phyloP scores from a whole-genome alignment of 176 grass and related monocot species.

The Hordeum marinum region DNA sequence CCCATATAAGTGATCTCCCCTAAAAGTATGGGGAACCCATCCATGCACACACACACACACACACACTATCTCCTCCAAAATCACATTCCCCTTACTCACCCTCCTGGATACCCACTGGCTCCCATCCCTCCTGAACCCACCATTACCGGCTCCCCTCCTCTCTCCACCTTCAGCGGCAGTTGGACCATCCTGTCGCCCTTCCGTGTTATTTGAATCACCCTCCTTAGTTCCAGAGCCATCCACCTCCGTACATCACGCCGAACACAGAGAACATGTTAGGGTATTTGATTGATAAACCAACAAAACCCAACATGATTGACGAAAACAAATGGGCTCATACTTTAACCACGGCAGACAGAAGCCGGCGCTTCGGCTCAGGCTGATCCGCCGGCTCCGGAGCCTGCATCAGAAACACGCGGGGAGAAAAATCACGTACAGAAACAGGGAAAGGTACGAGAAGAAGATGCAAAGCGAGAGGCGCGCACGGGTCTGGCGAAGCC shows the following conservation, averaged over 20 bases:
- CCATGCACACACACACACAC: neutral
- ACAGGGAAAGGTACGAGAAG: neutral
- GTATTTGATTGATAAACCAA: neutral
- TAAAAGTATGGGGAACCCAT: neutral
- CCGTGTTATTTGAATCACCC: constrained; percentile 11
- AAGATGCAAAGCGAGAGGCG: neutral
- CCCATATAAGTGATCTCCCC: neutral
- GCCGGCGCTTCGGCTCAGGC: constrained; percentile 58
- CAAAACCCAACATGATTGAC: neutral
- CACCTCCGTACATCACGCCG: constrained; percentile 35
- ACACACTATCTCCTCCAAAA: neutral
- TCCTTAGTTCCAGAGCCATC: constrained; percentile 50
- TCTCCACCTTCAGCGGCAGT: constrained; percentile 16
- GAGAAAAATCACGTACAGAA: neutral
- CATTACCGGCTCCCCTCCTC: constrained; percentile 35
- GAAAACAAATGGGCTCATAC: constrained; percentile 19
- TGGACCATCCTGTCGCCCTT: neutral
- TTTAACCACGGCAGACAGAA: constrained; percentile 80
- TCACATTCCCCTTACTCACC: constrained; percentile 35
- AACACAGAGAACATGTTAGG: neutral
- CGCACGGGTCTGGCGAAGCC: constrained; percentile 63
- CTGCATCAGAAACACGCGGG: constrained; percentile 35
- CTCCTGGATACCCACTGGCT: constrained; percentile 32
- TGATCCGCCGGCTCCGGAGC: constrained; percentile 50
- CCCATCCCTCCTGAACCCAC: constrained; percentile 66